phyloP scores from a whole-genome alignment of 192 early-diverging fungal species.

The Podochytrium sp. region DNA sequence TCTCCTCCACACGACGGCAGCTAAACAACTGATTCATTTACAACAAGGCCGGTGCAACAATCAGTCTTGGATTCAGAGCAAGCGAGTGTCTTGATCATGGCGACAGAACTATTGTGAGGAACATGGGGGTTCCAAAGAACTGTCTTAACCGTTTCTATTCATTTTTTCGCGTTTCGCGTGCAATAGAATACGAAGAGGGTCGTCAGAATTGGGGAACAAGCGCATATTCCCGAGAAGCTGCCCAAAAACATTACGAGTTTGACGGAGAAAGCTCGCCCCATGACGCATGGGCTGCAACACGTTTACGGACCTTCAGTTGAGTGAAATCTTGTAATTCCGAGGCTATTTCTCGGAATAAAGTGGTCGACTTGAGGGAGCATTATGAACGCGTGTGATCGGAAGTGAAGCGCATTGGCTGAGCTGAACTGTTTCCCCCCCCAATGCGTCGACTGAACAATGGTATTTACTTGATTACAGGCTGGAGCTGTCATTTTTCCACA shows the following conservation, averaged over 20 bases:
- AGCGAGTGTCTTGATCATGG: conserved; percentile 37
- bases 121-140: neutral
- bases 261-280: conserved; percentile 25
- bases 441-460: no score
- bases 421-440: no score
- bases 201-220: neutral
- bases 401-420: no score
- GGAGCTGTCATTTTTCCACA: neutral
- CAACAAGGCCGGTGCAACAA: neutral
- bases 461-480: neutral
- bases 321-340: neutral
- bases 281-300: conserved; percentile 31
- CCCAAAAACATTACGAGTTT: conserved; percentile 29
- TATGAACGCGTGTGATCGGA: no score
- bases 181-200: conserved; percentile 11
- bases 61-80: neutral
- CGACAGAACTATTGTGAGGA: conserved; percentile 11
- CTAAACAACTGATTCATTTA: neutral
- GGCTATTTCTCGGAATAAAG: neutral
- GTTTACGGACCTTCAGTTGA: conserved; percentile 22
- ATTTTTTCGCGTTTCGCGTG: no score
- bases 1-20: neutral
- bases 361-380: no score
- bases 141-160: neutral
- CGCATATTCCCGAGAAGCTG: conserved; percentile 27